A percentile compares a stretch with the other conserved stretches of the same genome.
Evolutionary conservation across 106 monocot species (phyloP).

Genomic region (Acorus gramineus): DNA sequence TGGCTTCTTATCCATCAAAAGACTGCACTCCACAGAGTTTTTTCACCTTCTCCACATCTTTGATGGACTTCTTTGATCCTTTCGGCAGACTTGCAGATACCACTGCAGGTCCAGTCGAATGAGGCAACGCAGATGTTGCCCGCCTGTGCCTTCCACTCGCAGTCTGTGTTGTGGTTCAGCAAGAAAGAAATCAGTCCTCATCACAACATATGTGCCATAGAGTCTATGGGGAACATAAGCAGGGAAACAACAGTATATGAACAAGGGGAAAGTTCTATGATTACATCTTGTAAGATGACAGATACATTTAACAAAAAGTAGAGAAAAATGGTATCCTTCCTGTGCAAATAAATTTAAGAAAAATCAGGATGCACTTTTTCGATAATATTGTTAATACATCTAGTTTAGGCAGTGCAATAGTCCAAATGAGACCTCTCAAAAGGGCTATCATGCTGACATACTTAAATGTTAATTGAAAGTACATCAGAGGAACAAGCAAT

Average conservation of each 20-base stretch:
- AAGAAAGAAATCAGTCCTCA: too few relatives aligned
- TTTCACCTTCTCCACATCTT: slow-evolving; percentile 43
- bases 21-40: slow-evolving; percentile 32
- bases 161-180: slow-evolving; percentile 14
- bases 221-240: not conserved
- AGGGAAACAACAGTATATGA: not conserved
- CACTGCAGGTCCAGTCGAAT: slow-evolving; percentile 65
- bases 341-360: too few relatives aligned
- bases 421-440: too few relatives aligned
- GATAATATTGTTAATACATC: too few relatives aligned
- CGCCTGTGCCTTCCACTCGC: slow-evolving; percentile 65
- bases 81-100: slow-evolving; percentile 52
- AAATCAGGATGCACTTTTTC: too few relatives aligned
- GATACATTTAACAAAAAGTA: not conserved
- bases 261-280: too few relatives aligned
- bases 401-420: too few relatives aligned
- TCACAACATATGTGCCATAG: too few relatives aligned
- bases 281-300: not conserved
- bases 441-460: too few relatives aligned
- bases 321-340: not conserved
- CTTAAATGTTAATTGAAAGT: too few relatives aligned
- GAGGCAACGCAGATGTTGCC: slow-evolving; percentile 65
- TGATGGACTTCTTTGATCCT: slow-evolving; percentile 46
- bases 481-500: too few relatives aligned
- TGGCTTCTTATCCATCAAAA: slow-evolving; percentile 8